Percentiles rank a stretch among this genome's conserved stretches.
These are phyloP conservation scores for Limtongozyma cylindracea DNA, from an alignment of 805 yeast species.

Conservation along the genomic window DNA sequence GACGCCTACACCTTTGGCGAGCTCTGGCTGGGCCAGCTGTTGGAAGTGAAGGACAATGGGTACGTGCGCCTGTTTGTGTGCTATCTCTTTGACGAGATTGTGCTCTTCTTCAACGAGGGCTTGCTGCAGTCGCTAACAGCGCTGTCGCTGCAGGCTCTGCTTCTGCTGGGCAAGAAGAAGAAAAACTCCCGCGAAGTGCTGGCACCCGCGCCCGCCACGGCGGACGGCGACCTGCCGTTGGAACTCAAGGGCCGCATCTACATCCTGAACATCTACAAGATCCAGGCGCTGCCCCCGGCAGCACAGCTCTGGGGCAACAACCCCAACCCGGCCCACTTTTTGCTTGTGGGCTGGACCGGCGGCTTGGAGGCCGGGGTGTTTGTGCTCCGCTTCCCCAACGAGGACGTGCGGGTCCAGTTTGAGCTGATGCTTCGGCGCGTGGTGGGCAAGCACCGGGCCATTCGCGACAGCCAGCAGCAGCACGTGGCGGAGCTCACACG, in stretches of 20 bases:
- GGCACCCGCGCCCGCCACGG: too few relatives aligned
- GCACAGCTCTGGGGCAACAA: too few relatives aligned
- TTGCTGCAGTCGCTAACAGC: conserved; percentile 5
- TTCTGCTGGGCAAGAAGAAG: conserved; percentile 11
- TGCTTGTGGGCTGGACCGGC: conserved; percentile 64
- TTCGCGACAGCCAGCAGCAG: too few relatives aligned
- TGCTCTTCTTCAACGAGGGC: conserved; percentile 19
- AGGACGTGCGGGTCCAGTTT: conserved; percentile 73
- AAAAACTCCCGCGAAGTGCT: conserved; percentile 7
- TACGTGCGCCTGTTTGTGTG: conserved; percentile 75
- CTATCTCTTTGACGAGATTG: conserved; percentile 53
- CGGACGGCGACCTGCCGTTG: conserved; percentile 3
- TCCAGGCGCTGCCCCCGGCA: conserved; percentile 10
- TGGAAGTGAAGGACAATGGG: conserved; percentile 41
- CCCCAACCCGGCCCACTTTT: conserved; percentile 19
- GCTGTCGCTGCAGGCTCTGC: conserved; percentile 12
- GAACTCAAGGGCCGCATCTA: conserved; percentile 68
- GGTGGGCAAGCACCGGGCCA: conserved; percentile 3
- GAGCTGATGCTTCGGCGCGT: conserved; percentile 29
- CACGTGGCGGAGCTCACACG: too few relatives aligned
- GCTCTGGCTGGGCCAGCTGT: conserved; percentile 46
- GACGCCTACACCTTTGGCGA: conserved; percentile 64
- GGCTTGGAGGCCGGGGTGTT: conserved; percentile 72
- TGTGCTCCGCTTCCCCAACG: conserved; percentile 57
- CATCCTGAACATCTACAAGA: conserved; percentile 31